Evolutionary conservation across 2,329 filamentous ascomycete species (phyloP).

Genomic region (Diaporthe citri): DNA sequence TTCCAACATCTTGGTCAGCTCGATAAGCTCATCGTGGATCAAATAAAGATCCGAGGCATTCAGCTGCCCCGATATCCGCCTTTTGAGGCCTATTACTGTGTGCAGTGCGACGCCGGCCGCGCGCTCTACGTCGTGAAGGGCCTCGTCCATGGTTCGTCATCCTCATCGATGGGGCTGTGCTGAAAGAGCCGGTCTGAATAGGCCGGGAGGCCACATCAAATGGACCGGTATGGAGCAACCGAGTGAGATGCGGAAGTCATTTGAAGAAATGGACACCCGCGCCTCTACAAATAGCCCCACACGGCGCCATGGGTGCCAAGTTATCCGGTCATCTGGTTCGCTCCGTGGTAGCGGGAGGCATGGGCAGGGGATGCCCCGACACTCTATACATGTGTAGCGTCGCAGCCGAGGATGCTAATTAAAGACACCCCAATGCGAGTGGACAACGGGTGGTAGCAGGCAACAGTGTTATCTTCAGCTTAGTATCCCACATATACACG

Average conservation of each 20-base stretch:
- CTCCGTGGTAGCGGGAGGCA: constrained; percentile 5
- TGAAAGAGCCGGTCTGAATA: not conserved
- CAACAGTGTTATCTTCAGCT: constrained; percentile 19
- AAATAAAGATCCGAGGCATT: constrained; percentile 8
- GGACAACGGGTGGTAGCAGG: constrained; percentile 4
- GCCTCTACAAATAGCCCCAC: constrained; percentile 14
- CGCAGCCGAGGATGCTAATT: constrained; percentile 13
- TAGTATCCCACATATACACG: not conserved
- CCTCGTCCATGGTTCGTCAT: constrained; percentile 9
- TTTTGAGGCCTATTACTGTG: constrained; percentile 4
- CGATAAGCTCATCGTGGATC: constrained; percentile 22
- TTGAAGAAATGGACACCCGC: constrained; percentile 22
- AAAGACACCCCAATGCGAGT: not conserved
- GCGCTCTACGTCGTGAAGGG: constrained; percentile 32
- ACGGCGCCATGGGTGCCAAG: constrained; percentile 12
- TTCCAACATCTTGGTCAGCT: not conserved
- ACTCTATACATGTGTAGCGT: not conserved
- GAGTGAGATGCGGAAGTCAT: constrained; percentile 13
- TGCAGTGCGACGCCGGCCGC: constrained; percentile 10
- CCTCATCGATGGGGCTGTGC: not conserved
- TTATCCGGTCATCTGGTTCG: constrained; percentile 8
- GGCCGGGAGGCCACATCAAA: constrained; percentile 2
- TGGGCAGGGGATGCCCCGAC: constrained; percentile 18
- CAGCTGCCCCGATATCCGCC: not conserved
- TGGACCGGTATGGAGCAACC: not conserved